These are phyloP conservation scores for Apiotrichum akiyoshidainum DNA, from an alignment of 1,284 basidiomycete species.

Conservation along the genomic window DNA sequence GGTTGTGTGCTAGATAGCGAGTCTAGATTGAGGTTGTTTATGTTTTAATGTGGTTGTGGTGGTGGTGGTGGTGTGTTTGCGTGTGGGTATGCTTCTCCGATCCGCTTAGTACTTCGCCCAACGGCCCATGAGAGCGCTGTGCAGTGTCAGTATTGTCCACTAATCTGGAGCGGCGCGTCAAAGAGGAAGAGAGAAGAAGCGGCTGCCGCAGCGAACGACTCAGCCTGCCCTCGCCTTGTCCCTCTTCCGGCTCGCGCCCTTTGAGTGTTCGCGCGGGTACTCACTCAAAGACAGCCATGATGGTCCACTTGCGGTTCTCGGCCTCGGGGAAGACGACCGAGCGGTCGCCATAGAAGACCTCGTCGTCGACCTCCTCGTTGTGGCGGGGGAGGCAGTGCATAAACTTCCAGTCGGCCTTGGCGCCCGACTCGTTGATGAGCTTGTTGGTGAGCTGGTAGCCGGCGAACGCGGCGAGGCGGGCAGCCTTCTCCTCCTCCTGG, in stretches of 20 bases:
- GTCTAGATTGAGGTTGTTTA: no score
- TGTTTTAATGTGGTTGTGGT: no score
- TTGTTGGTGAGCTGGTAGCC: conserved; percentile 94
- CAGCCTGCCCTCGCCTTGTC: neutral
- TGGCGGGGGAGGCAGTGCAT: conserved; percentile 95
- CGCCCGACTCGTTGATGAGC: conserved; percentile 72
- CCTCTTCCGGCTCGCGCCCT: neutral
- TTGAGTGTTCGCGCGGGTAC: conserved; percentile 11
- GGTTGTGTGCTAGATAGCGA: no score
- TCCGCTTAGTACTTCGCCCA: no score
- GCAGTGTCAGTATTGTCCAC: no score
- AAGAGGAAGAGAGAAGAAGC: no score
- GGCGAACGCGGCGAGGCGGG: conserved; percentile 78
- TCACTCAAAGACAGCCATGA: conserved; percentile 62
- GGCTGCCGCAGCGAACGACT: no score
- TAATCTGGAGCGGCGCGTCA: no score
- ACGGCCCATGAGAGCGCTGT: no score
- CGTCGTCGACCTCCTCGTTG: conserved; percentile 87
- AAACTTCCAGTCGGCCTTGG: conserved; percentile 88
- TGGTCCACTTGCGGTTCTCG: conserved; percentile 92
- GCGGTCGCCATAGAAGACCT: conserved; percentile 61
- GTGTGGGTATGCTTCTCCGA: no score
- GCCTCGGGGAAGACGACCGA: conserved; percentile 55
- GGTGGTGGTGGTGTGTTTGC: no score
- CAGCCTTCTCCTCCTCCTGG: conserved; percentile 89